Base-by-base conservation (phyloP, 768 basidiomycete genomes). In the Trametes cingulata region DNA sequence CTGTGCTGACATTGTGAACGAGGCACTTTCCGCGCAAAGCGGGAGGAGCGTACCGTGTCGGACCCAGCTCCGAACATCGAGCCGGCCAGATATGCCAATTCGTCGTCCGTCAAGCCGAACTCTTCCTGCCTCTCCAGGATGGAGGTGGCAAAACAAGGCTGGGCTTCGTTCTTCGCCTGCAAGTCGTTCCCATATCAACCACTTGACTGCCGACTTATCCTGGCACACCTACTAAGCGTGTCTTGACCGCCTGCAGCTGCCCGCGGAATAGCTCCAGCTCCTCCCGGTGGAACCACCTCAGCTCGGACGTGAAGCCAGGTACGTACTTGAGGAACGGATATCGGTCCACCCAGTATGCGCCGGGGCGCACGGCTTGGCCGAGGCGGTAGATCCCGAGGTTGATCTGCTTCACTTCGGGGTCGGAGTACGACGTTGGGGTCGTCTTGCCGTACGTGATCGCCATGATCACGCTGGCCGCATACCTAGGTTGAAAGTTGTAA, bases 251-350 rank as follows among this genome's bases (percentile, higher is more conserved):
- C 12, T 72, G 65, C 14, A 78, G 27, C 58, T 75, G 75, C 0
- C 69, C 60, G 12, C 62, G 37, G 55, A 73, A 79, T 37, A 78
- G 61, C 1, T 46, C 63, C 12, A 75, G 67, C 61, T 79, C 78
- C 47, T 78, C 74, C 29, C 63, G n/a, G 62, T 87, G 86, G 49
- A 84, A 85, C 3, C 75, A 71, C 55, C 80, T 75, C 9, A 90
- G 73, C 58, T 85, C 79, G n/a, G 78, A 77, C 4, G 84, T 71
- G 62, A 87, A 87, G 20, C 84, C 84, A 1, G 88, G 87, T 20
- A 90, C 68, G 66, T 68, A 55, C 37, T 69, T 71, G 19, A 79
- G 62, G 56, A 75, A 61, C 0, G 79, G 77, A 53, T 69, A 74
- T 20, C 45, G 67, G 41, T 80, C 78, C 19, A 78, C 68, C 15